Conservation (phyloP, 1,284 basidiomycete species). For the Cutaneotrichosporon sp. region DNA sequence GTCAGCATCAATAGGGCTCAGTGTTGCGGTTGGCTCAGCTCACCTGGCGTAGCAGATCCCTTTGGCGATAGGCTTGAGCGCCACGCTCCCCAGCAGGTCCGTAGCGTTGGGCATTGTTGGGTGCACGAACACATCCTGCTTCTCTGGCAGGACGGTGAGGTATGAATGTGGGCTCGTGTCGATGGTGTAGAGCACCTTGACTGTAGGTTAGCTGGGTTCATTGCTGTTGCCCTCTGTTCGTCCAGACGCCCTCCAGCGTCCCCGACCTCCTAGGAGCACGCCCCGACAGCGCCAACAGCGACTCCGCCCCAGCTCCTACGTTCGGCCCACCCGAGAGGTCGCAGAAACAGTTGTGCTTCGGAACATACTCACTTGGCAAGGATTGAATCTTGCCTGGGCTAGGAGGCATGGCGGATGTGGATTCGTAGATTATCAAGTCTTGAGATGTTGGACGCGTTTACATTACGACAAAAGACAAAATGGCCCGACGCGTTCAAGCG, state of each 20-base stretch:
- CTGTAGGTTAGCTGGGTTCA: conserved; percentile 22
- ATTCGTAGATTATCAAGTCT: too few relatives aligned
- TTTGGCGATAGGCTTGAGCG: conserved; percentile 33
- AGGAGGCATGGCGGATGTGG: conserved; percentile 34
- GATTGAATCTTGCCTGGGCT: conserved; percentile 41
- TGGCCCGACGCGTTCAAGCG: not conserved
- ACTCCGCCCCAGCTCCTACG: too few relatives aligned
- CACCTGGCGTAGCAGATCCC: conserved; percentile 45
- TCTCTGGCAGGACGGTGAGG: conserved; percentile 33
- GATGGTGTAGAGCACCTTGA: conserved; percentile 44
- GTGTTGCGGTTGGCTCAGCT: conserved; percentile 2
- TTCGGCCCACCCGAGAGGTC: too few relatives aligned
- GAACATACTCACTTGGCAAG: conserved; percentile 29
- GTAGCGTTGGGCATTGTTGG: conserved; percentile 9
- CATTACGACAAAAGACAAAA: not conserved
- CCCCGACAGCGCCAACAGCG: too few relatives aligned
- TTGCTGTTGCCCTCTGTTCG: too few relatives aligned
- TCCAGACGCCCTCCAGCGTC: too few relatives aligned
- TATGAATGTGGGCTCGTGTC: conserved; percentile 40
- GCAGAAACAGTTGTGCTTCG: too few relatives aligned
- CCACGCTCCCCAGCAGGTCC: conserved; percentile 29
- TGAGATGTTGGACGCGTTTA: not conserved
- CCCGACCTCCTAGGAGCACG: too few relatives aligned
- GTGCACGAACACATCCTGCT: conserved; percentile 41
- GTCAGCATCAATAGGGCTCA: not conserved